Conservation (phyloP, 352 stramenopile species). For the Blastocystis sp. region DNA sequence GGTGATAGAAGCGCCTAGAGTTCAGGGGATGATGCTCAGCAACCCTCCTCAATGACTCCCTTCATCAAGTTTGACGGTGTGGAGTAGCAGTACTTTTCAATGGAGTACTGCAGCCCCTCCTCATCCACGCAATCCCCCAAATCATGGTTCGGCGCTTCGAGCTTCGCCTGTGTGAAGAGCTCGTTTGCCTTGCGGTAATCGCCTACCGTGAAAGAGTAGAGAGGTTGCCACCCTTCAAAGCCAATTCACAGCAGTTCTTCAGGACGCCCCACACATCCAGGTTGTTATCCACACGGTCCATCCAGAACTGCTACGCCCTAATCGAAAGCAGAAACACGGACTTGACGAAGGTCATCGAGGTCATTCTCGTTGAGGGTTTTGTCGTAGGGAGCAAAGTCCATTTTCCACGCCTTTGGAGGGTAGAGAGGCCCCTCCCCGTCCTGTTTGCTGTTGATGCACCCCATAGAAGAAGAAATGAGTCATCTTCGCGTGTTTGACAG, state of each 20-base stretch:
- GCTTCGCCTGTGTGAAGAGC: constrained; percentile 33
- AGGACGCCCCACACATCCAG: constrained; percentile 50
- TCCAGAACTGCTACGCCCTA: constrained; percentile 48
- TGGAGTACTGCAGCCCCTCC: constrained; percentile 34
- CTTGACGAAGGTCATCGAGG: constrained; percentile 35
- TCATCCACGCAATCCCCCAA: constrained; percentile 32
- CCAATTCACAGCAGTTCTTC: constrained; percentile 33
- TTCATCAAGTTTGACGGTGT: constrained; percentile 57
- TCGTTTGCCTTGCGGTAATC: constrained; percentile 40
- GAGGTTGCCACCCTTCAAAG: constrained; percentile 13
- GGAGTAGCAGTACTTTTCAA: constrained; percentile 66
- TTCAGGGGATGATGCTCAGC: neutral
- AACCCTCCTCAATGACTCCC: constrained; percentile 40
- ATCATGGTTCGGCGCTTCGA: constrained; percentile 50
- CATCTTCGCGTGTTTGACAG: constrained; percentile 61
- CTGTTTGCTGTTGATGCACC: constrained; percentile 16
- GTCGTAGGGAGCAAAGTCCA: constrained; percentile 64
- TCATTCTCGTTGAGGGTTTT: constrained; percentile 60
- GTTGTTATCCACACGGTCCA: constrained; percentile 52
- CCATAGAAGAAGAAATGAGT: constrained; percentile 45
- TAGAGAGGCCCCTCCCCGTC: neutral
- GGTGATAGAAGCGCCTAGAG: constrained; percentile 4
- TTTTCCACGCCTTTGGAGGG: constrained; percentile 56
- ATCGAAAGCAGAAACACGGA: neutral
- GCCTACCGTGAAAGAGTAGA: neutral